A percentile compares a stretch with the other conserved stretches of the same genome.
These are phyloP conservation scores for Penicillium canescens DNA, from an alignment of 495 filamentous ascomycete species.

Conservation along the genomic window DNA sequence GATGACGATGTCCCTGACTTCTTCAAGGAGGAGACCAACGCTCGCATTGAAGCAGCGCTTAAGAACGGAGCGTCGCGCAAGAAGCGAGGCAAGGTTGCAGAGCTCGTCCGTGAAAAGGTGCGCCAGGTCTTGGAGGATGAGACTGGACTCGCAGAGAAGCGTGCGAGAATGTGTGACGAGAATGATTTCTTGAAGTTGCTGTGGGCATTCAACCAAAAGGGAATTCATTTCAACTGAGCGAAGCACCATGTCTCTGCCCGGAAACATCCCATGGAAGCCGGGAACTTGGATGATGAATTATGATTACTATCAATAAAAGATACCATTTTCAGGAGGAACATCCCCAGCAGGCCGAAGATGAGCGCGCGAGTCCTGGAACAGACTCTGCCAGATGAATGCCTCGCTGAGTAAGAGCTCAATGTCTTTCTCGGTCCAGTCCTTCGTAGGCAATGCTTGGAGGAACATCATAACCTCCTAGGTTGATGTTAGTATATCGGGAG, in stretches of 20 bases:
- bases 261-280: slow-evolving; percentile 10
- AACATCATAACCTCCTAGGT: slow-evolving; percentile 97
- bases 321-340: slow-evolving; percentile 40
- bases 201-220: slow-evolving; percentile 83
- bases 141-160: slow-evolving; percentile 75
- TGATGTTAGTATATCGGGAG: slow-evolving; percentile 4
- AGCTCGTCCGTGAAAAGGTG: slow-evolving; percentile 80
- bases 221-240: slow-evolving; percentile 84
- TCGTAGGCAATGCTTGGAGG: slow-evolving; percentile 90
- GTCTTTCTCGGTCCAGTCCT: slow-evolving; percentile 95
- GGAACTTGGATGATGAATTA: slow-evolving; percentile 31
- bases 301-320: slow-evolving; percentile 43
- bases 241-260: slow-evolving; percentile 4
- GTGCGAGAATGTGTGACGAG: slow-evolving; percentile 84
- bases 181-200: slow-evolving; percentile 80
- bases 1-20: slow-evolving; percentile 70
- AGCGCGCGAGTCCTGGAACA: slow-evolving; percentile 85
- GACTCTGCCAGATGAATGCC: slow-evolving; percentile 92
- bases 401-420: slow-evolving; percentile 94
- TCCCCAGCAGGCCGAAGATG: slow-evolving; percentile 64
- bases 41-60: slow-evolving; percentile 39
- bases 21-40: slow-evolving; percentile 66
- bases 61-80: slow-evolving; percentile 56
- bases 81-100: slow-evolving; percentile 72
- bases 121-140: slow-evolving; percentile 74